A percentile compares a stretch with the other conserved stretches of the same genome.
Conservation (phyloP, 495 filamentous ascomycete species). For the Tirmania nivea region DNA sequence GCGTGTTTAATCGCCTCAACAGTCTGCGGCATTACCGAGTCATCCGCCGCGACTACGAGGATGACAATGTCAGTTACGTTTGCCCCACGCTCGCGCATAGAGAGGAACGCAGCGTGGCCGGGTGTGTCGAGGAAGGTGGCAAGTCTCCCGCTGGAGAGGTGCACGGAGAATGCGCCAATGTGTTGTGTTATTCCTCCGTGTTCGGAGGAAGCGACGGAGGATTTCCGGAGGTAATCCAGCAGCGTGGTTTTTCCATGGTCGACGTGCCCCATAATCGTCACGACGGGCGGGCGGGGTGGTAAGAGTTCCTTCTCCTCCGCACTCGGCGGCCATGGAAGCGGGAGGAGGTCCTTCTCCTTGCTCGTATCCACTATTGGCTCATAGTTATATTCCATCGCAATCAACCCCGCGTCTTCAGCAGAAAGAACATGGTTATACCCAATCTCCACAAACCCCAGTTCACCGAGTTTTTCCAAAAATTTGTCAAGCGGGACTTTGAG, state of each 20-base stretch:
- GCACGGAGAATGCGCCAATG: conserved; percentile 94
- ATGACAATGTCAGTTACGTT: conserved; percentile 95
- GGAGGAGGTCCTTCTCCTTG: conserved; percentile 45
- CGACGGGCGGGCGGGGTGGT: conserved; percentile 67
- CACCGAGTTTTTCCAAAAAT: conserved; percentile 51
- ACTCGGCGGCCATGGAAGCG: conserved; percentile 33
- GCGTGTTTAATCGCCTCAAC: conserved; percentile 93
- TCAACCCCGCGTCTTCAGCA: conserved; percentile 69
- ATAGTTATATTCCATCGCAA: conserved; percentile 82
- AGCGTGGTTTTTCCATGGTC: conserved; percentile 98
- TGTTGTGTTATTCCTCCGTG: conserved; percentile 98
- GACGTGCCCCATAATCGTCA: conserved; percentile 99
- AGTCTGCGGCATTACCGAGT: conserved; percentile 93
- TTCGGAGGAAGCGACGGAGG: conserved; percentile 71
- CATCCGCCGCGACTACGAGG: conserved; percentile 88
- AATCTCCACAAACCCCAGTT: conserved; percentile 69
- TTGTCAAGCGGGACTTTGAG: conserved; percentile 48
- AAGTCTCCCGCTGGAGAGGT: conserved; percentile 58
- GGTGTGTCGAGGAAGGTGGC: conserved; percentile 98
- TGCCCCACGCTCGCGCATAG: conserved; percentile 88
- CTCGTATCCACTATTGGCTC: conserved; percentile 63
- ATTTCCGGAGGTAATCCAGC: conserved; percentile 81
- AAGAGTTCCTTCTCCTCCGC: conserved; percentile 44
- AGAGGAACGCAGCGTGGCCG: conserved; percentile 83
- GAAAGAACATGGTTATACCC: conserved; percentile 50